Percentiles rank a stretch among this genome's conserved stretches.
Conservation (phyloP, 2,329 filamentous ascomycete species). For the Fusarium fujikuroi region DNA sequence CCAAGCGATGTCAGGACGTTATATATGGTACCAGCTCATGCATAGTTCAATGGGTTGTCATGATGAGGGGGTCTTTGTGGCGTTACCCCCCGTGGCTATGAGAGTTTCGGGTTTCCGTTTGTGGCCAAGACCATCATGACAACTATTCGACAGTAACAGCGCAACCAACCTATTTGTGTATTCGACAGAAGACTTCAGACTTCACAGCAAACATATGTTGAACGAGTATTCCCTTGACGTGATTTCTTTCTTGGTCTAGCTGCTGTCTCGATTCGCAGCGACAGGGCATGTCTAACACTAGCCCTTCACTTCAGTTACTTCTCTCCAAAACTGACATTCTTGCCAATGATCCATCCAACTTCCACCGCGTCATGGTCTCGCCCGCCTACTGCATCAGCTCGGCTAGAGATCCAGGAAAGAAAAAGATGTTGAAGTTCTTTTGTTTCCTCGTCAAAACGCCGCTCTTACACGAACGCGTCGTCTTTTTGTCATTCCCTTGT, state of each 20-base stretch:
- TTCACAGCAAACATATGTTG: constrained; percentile 7
- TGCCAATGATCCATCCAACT: constrained; percentile 31
- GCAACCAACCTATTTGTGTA: not conserved
- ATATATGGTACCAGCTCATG: not conserved
- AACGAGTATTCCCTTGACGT: constrained; percentile 23
- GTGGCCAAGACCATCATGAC: constrained; percentile 28
- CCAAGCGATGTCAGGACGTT: not conserved
- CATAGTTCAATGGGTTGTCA: constrained; percentile 3
- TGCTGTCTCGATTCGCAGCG: constrained; percentile 38
- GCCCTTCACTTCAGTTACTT: constrained; percentile 5
- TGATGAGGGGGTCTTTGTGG: constrained; percentile 18
- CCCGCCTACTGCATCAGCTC: constrained; percentile 52
- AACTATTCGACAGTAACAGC: not conserved
- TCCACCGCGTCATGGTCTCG: constrained; percentile 36
- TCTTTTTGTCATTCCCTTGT: constrained; percentile 48
- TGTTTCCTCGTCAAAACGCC: constrained; percentile 57
- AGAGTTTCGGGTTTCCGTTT: constrained; percentile 32
- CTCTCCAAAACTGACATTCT: constrained; percentile 16
- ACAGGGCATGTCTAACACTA: constrained; percentile 34
- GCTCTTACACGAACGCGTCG: constrained; percentile 46
- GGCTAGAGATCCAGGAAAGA: constrained; percentile 56
- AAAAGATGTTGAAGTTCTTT: constrained; percentile 63
- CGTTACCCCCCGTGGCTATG: constrained; percentile 4
- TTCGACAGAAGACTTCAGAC: not conserved
- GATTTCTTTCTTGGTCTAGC: constrained; percentile 44